These are phyloP conservation scores for Elsinoe ampelina DNA, from an alignment of 2,329 filamentous ascomycete species.

Conservation along the genomic window DNA sequence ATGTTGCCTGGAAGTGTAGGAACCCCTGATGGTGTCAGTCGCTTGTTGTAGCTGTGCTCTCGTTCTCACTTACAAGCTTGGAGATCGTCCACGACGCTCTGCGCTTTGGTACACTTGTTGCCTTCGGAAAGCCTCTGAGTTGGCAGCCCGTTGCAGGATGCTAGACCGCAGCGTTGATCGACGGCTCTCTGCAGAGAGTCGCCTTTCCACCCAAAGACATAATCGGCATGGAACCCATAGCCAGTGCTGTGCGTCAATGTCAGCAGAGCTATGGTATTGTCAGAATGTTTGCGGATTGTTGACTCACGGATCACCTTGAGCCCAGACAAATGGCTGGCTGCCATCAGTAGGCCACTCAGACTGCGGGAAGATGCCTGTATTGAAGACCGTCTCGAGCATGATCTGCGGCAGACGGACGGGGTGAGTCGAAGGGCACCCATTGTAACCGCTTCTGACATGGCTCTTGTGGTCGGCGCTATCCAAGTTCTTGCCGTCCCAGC, in stretches of 20 bases:
- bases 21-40: neutral
- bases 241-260: slow-evolving; percentile 40
- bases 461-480: slow-evolving; percentile 51
- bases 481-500: slow-evolving; percentile 55
- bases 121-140: slow-evolving; percentile 27
- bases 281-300: neutral
- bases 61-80: slow-evolving; percentile 24
- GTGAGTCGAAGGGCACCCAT: slow-evolving; percentile 44
- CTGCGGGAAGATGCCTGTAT: slow-evolving; percentile 41
- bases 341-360: slow-evolving; percentile 41
- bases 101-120: slow-evolving; percentile 27
- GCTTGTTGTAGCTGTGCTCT: neutral
- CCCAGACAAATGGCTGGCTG: slow-evolving; percentile 54
- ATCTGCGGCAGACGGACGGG: slow-evolving; percentile 49
- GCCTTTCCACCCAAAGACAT: slow-evolving; percentile 61
- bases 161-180: slow-evolving; percentile 23
- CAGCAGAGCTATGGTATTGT: neutral
- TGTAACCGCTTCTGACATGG: slow-evolving; percentile 49
- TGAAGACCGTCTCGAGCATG: slow-evolving; percentile 52
- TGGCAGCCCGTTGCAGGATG: slow-evolving; percentile 19
- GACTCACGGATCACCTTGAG: slow-evolving; percentile 51
- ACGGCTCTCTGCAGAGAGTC: slow-evolving; percentile 52
- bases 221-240: slow-evolving; percentile 64
- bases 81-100: slow-evolving; percentile 26
- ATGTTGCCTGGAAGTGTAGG: slow-evolving; percentile 8